These are phyloP conservation scores for Centaurea solstitialis DNA, from an alignment of 129 eudicot genomes.

Conservation along the genomic window DNA sequence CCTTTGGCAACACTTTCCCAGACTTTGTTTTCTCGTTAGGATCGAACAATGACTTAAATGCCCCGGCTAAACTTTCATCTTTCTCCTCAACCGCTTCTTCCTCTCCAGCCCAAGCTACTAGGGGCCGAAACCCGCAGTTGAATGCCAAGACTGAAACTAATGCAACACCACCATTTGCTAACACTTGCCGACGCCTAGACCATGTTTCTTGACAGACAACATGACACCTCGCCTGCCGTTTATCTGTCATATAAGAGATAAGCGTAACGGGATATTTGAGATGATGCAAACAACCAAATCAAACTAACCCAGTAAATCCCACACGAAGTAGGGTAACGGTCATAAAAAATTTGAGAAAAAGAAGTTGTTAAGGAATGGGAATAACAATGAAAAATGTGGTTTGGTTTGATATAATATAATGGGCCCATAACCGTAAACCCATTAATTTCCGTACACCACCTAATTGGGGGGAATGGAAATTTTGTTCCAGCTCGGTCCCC, in stretches of 20 bases:
- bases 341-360: not conserved
- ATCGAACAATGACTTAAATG: slow-evolving; percentile 72
- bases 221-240: slow-evolving; percentile 28
- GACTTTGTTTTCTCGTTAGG: slow-evolving; percentile 93
- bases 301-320: not conserved
- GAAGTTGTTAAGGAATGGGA: not conserved
- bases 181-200: slow-evolving; percentile 41
- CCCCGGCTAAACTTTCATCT: slow-evolving; percentile 66
- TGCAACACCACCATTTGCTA: slow-evolving; percentile 36
- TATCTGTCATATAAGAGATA: slow-evolving; percentile 42
- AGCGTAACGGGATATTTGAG: not conserved
- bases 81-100: slow-evolving; percentile 41
- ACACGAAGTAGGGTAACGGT: too few relatives aligned
- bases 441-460: too few relatives aligned
- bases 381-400: too few relatives aligned
- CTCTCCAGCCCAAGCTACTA: slow-evolving; percentile 59
- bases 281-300: not conserved
- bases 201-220: slow-evolving; percentile 16
- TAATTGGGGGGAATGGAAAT: too few relatives aligned
- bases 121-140: slow-evolving; percentile 27
- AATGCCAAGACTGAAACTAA: slow-evolving; percentile 33
- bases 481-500: too few relatives aligned
- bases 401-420: too few relatives aligned
- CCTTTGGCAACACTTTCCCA: slow-evolving; percentile 92
- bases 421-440: too few relatives aligned